Conservation (phyloP, 2,329 filamentous ascomycete species). For the Erysiphe pulchra region DNA sequence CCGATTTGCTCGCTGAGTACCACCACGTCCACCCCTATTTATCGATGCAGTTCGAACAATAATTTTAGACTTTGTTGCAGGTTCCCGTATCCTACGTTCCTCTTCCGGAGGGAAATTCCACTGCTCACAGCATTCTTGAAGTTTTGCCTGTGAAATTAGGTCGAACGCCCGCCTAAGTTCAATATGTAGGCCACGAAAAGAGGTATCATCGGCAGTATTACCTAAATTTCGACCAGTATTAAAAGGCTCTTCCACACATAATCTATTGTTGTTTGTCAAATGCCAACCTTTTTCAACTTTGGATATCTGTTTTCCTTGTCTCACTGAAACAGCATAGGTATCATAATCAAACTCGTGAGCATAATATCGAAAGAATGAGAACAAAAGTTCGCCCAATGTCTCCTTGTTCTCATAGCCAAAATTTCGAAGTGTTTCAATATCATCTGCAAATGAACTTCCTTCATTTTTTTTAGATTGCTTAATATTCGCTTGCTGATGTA, state of each 20-base stretch:
- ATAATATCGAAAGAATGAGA: slow-evolving; percentile 88
- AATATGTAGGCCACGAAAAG: slow-evolving; percentile 71
- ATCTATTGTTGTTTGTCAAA: slow-evolving; percentile 48
- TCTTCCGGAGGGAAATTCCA: slow-evolving; percentile 70
- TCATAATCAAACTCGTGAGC: slow-evolving; percentile 84
- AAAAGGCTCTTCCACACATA: slow-evolving; percentile 94
- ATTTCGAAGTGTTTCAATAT: slow-evolving; percentile 45
- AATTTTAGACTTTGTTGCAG: slow-evolving; percentile 26
- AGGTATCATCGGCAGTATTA: slow-evolving; percentile 88
- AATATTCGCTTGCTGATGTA: slow-evolving; percentile 49
- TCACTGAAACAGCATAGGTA: slow-evolving; percentile 59
- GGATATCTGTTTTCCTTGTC: slow-evolving; percentile 50
- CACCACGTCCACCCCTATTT: slow-evolving; percentile 12
- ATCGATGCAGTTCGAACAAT: slow-evolving; percentile 30
- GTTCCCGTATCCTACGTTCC: slow-evolving; percentile 23
- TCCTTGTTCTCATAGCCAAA: slow-evolving; percentile 64
- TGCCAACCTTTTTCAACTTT: slow-evolving; percentile 82
- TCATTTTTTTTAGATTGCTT: slow-evolving; percentile 37
- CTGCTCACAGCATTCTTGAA: slow-evolving; percentile 66
- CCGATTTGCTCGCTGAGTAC: slow-evolving; percentile 7
- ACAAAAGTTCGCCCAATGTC: slow-evolving; percentile 62
- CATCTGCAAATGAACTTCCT: slow-evolving; percentile 62
- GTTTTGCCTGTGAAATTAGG: slow-evolving; percentile 48
- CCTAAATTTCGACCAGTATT: slow-evolving; percentile 72
- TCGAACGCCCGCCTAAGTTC: slow-evolving; percentile 80